Evolutionary conservation across 345 rosid genomes (phyloP).

Genomic region (Viola odorata): DNA sequence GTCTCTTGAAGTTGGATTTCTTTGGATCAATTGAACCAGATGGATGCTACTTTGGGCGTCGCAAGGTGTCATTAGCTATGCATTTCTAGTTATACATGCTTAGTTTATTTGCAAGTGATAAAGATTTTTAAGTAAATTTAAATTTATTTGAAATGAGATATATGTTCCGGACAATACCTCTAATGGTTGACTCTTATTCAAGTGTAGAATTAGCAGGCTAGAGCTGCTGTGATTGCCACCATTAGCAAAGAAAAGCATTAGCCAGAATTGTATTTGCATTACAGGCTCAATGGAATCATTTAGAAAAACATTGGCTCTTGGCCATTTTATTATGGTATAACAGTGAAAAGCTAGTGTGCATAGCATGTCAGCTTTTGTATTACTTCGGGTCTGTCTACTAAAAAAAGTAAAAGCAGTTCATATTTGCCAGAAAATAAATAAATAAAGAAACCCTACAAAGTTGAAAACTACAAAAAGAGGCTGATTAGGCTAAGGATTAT

Average conservation of each 20-base stretch:
- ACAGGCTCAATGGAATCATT: too few relatives aligned
- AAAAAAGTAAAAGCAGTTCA: background rate
- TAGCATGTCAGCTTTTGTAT: background rate
- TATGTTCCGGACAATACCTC: background rate
- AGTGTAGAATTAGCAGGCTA: too few relatives aligned
- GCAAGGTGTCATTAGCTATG: constrained; percentile 46
- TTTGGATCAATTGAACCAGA: constrained; percentile 95
- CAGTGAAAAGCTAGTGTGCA: background rate
- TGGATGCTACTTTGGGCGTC: constrained; percentile 92
- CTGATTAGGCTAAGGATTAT: too few relatives aligned
- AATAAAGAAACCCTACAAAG: too few relatives aligned
- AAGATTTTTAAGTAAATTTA: background rate
- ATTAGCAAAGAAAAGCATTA: too few relatives aligned
- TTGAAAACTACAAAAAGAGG: too few relatives aligned
- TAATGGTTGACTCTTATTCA: background rate
- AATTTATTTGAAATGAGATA: background rate
- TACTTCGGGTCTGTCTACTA: background rate
- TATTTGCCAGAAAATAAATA: too few relatives aligned
- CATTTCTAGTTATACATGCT: background rate
- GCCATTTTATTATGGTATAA: background rate
- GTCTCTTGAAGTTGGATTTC: constrained; percentile 90
- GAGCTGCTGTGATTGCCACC: too few relatives aligned
- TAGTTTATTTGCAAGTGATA: background rate
- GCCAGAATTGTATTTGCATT: too few relatives aligned
- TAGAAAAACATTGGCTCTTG: background rate